Evolutionary conservation across 2,329 filamentous ascomycete species (phyloP).

Genomic region (Ceratocystiopsis minuta): DNA sequence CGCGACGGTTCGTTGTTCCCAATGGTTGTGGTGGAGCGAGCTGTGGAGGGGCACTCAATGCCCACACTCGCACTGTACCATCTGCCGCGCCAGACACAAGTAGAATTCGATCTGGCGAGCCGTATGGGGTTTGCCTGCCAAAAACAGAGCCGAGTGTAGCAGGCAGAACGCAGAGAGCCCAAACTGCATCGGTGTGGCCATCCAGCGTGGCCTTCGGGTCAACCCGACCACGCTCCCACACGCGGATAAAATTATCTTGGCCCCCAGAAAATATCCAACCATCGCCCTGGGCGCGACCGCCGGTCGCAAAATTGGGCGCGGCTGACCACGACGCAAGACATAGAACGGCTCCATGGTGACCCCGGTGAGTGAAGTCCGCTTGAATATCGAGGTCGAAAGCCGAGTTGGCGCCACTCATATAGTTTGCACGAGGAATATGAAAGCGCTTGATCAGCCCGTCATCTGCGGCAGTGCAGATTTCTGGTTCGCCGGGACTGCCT

Average conservation of each 20-base stretch:
- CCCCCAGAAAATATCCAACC: constrained; percentile 98
- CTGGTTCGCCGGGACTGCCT: constrained; percentile 84
- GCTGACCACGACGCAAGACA: constrained; percentile 75
- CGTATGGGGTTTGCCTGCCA: constrained; percentile 55
- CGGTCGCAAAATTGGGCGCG: constrained; percentile 74
- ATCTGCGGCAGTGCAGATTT: constrained; percentile 90
- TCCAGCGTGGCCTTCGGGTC: constrained; percentile 91
- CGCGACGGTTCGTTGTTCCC: constrained; percentile 27
- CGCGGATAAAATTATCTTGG: constrained; percentile 78
- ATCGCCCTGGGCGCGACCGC: constrained; percentile 73
- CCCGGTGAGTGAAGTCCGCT: constrained; percentile 88
- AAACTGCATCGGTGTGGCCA: constrained; percentile 88
- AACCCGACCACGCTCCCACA: constrained; percentile 89
- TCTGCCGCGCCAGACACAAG: constrained; percentile 87
- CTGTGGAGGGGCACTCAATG: constrained; percentile 78
- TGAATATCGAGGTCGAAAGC: constrained; percentile 70
- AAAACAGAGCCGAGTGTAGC: constrained; percentile 67
- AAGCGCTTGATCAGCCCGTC: constrained; percentile 94
- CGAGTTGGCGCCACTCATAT: constrained; percentile 22
- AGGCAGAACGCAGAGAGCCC: constrained; percentile 85
- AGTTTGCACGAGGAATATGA: constrained; percentile 67
- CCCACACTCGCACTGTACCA: constrained; percentile 84
- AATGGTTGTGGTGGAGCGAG: constrained; percentile 63
- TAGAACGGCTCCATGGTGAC: constrained; percentile 80
- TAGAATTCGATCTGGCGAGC: constrained; percentile 67